These are phyloP conservation scores for Alloascoidea hylecoeti DNA, from an alignment of 805 yeast genomes.

Conservation along the genomic window DNA sequence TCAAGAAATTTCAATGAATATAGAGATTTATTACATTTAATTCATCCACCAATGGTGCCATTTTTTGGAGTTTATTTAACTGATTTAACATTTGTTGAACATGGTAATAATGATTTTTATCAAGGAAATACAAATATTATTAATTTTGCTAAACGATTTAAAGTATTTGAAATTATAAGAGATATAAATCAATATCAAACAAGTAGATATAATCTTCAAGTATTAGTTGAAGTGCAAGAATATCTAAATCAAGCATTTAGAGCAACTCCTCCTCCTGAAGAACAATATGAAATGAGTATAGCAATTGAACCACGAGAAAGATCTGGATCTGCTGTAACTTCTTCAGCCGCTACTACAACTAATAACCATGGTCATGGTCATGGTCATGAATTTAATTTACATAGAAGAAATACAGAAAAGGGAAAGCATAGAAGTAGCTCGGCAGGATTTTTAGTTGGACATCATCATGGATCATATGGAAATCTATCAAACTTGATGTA, in stretches of 20 bases:
- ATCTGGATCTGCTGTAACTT: too few species aligned
- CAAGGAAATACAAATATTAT: conserved; percentile 44
- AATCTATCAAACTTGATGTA: too few species aligned
- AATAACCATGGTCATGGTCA: too few species aligned
- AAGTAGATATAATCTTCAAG: conserved; percentile 48
- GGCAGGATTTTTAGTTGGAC: too few species aligned
- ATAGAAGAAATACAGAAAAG: too few species aligned
- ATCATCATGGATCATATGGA: too few species aligned
- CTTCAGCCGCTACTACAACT: too few species aligned
- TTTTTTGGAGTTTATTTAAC: conserved; percentile 85
- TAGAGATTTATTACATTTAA: conserved; percentile 60
- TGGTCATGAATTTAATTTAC: too few species aligned
- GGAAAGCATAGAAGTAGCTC: too few species aligned
- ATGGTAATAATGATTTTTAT: conserved; percentile 74
- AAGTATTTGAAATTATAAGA: conserved; percentile 57
- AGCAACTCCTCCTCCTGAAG: conserved; percentile 61
- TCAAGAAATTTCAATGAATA: conserved; percentile 78
- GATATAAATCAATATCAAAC: conserved; percentile 64
- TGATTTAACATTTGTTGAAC: conserved; percentile 77
- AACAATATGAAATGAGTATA: conserved; percentile 64
- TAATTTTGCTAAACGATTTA: conserved; percentile 67
- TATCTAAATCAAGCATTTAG: conserved; percentile 32
- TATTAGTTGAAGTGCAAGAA: conserved; percentile 49
- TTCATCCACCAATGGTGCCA: conserved; percentile 76
- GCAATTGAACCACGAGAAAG: conserved; percentile 56